Percentiles rank a stretch among this genome's conserved stretches.
Evolutionary conservation across 306 rosid species (phyloP).

Genomic region (Gastrolobium villosum): DNA sequence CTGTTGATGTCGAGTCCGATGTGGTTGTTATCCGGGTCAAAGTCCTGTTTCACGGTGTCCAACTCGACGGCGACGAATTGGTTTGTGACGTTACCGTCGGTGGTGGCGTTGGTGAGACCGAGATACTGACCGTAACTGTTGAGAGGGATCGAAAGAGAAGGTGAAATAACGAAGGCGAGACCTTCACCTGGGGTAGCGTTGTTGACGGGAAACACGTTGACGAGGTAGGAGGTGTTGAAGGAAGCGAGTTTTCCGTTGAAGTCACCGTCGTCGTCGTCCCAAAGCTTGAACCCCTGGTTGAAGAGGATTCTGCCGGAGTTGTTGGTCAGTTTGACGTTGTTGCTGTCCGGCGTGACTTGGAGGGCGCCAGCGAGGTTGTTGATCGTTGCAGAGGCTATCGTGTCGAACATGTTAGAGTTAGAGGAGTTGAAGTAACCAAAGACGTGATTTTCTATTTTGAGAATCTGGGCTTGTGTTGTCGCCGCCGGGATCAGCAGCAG

Average conservation of each 20-base stretch:
- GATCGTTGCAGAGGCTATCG: constrained; percentile 52
- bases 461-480: constrained; percentile 38
- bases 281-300: constrained; percentile 56
- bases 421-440: constrained; percentile 62
- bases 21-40: constrained; percentile 72
- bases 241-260: constrained; percentile 49
- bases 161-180: constrained; percentile 65
- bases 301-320: constrained; percentile 63
- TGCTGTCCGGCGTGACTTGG: constrained; percentile 75
- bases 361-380: constrained; percentile 49
- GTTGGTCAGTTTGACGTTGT: constrained; percentile 42
- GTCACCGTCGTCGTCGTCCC: constrained; percentile 40
- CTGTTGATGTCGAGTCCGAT: constrained; percentile 73
- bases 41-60: constrained; percentile 69
- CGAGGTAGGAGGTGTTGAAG: constrained; percentile 70
- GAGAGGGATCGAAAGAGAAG: constrained; percentile 45
- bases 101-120: constrained; percentile 76
- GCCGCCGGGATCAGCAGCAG: constrained; percentile 45
- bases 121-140: constrained; percentile 66
- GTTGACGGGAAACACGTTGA: constrained; percentile 57
- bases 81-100: constrained; percentile 65
- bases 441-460: neutral
- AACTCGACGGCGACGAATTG: constrained; percentile 70
- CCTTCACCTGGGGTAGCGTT: constrained; percentile 67
- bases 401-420: constrained; percentile 19